Base-by-base conservation (phyloP, 2,329 filamentous ascomycete species). In the Trichoderma breve region DNA sequence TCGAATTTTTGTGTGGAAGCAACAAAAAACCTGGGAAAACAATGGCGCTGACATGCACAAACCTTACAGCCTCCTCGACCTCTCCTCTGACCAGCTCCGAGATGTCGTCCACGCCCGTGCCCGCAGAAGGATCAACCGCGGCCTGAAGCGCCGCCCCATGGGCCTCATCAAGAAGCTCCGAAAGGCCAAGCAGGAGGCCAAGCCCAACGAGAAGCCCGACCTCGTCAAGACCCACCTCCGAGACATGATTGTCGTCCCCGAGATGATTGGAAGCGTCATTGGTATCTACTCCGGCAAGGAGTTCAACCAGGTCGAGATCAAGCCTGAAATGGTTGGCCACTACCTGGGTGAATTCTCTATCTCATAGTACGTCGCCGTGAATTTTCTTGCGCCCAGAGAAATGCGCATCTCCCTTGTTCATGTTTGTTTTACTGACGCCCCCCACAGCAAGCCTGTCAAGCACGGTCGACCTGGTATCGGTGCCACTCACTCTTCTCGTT, bases 261-360 rank as follows among this genome's bases (percentile, higher is more conserved):
- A 99, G 91, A 98, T 99, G 96, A 99, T 99, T 84, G 96, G 96
- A 82, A 93, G 90, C 86, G 95, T 99, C 82, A 93, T 99, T 82
- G 96, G 95, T 84, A 96, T 99, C 90, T 99, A 99, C 93, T 97
- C 94, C 79, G 96, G 96, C 84, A 99, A 99, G 92, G 95, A 98
- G 88, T 99, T 99, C 93, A 99, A 99, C 92, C 95, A 98, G 91
- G 95, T 99, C 81, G 96, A 99, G 88, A 96, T 99, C 89, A 98
- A 98, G 92, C 96, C 96, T 81, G 96, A 99, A 91, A 99, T 99
- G 96, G 96, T 99, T 86, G 96, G 96, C 85, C 95, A 98, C 90
- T 98, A 98, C 90, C 90, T 99, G 79, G 96, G 90, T 83, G 96
- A 99, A 88, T 99, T 99, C 91, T 98, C 95, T 79, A 99, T 99